These are phyloP conservation scores for Pestalotiopsis sp. DNA, from an alignment of 2,329 filamentous ascomycete genomes.

Conservation along the genomic window DNA sequence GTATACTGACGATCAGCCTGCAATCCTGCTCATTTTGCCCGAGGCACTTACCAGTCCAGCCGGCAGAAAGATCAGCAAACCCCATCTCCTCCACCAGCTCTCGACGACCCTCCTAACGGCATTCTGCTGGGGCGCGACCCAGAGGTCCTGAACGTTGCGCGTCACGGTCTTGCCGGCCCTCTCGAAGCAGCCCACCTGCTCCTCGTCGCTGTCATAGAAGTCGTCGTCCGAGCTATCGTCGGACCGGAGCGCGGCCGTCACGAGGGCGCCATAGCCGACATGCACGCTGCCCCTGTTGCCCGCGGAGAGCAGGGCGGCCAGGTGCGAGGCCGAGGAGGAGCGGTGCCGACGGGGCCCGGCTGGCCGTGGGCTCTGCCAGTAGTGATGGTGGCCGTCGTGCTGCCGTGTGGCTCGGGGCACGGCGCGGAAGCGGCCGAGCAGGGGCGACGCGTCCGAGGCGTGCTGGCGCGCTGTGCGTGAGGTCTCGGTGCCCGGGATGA, in stretches of 20 bases:
- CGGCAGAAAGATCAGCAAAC: slow-evolving; percentile 62
- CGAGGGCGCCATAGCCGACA: slow-evolving; percentile 57
- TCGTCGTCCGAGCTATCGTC: slow-evolving; percentile 34
- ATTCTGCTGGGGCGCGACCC: slow-evolving; percentile 61
- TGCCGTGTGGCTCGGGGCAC: slow-evolving; percentile 47
- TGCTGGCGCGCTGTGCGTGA: slow-evolving; percentile 45
- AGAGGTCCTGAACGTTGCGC: slow-evolving; percentile 51
- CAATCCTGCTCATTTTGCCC: neutral
- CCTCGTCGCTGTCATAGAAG: slow-evolving; percentile 30
- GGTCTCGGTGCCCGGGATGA: slow-evolving; percentile 67
- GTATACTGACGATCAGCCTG: neutral
- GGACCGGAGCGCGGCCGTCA: slow-evolving; percentile 43
- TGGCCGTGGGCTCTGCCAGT: neutral
- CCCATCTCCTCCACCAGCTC: slow-evolving; percentile 66
- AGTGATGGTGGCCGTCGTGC: neutral
- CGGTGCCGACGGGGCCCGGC: slow-evolving; percentile 15
- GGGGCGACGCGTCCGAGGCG: slow-evolving; percentile 56
- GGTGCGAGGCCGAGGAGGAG: slow-evolving; percentile 21
- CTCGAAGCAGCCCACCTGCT: slow-evolving; percentile 24
- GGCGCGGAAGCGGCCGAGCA: slow-evolving; percentile 67
- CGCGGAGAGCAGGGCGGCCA: slow-evolving; percentile 42
- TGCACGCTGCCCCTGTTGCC: slow-evolving; percentile 54
- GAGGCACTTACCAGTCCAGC: slow-evolving; percentile 55
- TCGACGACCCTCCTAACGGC: slow-evolving; percentile 62
- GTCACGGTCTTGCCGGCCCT: slow-evolving; percentile 36